Evolutionary conservation across 352 stramenopile genomes (phyloP), one percentile per base, ranked within the genome.

Genomic region (Phytophthora litchii): DNA sequence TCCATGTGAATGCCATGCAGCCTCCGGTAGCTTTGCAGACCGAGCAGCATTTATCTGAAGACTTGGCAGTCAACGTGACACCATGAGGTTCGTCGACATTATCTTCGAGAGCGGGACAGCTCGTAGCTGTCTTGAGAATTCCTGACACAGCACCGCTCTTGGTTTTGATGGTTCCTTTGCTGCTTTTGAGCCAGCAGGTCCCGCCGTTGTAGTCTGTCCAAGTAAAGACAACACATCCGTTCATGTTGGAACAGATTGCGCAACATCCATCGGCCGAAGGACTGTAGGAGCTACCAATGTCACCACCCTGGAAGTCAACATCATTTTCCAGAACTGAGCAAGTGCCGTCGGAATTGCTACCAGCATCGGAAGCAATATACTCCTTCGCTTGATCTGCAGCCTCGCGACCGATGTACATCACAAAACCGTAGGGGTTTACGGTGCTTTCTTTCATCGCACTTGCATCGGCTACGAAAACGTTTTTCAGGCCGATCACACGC

Each of bases 381-480:
- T 23, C 46, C 42, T 81, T 62, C 12, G 70, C 79, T n/a, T 80
- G 71, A 4, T 69, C 58, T 1, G 60, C 80, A n/a, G 70, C 75
- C 35, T 91, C 72, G 3, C 66, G 67, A 13, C 83, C 78, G n/a
- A 85, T 62, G 66, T 92, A 88, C 76, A 88, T 89, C n/a, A 91
- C 67, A 49, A 89, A 88, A 3, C 70, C 81, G 57, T 89, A 90
- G 25, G 78, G 80, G 42, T 82, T 87, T 29, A 78, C 68, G 0
- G 83, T 89, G 10, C 78, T 83, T 4, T 87, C 78, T 11, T 60
- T 58, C 78, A 88, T 88, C 13, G 74, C 63, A 37, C 64, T 83
- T 1, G 69, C 76, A 31, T 92, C 83, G 1, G 62, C 70, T 9
- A 92, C 61, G 25, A 83, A 92, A 4, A 89, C 64, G 50, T 92